Base-by-base conservation (phyloP, 1,284 basidiomycete species). In the Puccinia triticina region DNA sequence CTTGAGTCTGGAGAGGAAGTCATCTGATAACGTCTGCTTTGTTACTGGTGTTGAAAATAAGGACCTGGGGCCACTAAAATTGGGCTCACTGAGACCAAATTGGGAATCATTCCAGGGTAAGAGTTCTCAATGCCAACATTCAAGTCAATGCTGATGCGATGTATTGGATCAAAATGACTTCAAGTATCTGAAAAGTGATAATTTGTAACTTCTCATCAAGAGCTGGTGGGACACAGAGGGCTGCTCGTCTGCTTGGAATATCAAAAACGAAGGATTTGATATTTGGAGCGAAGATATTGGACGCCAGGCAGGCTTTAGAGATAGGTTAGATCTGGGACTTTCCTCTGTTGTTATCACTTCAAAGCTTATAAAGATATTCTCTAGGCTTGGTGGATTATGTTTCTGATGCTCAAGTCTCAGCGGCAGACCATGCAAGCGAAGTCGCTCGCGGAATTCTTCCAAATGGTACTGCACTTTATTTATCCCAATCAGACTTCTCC, bases 211-310 rank as follows among this genome's bases (percentile, higher is more conserved):
- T 55, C 43, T 53, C 79, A 48, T 77, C 14, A 55, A 86, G 86
- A 72, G 95, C 94, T n/a, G 94, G 95, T 2, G 95, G 95, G 0
- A 98, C 95, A 0, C 94, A 96, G 85, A 90, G 96, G 50, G 90
- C 93, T 26, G 92, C 94, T 1, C 91, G 94, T 64, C 88, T 97
- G 29, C 88, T 98, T 14, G 95, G 96, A 0, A 87, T 92, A 29
- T 90, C 94, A 59, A 92, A 91, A 86, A 92, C 95, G 8, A 98
- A 97, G 87, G 93, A 95, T 85, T 88, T 96, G 57, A 93, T 96
- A 82, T 95, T 92, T 86, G 93, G 93, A 1, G 92, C 92, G 10
- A 89, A 91, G 10, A 88, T 90, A 78, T 87, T 95, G 75, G 89
- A 89, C 29, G 92, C 91, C 0, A 80, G 87, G 0, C 91, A 97